Evolutionary conservation across 768 basidiomycete genomes (phyloP).

Genomic region (Russula sp.): DNA sequence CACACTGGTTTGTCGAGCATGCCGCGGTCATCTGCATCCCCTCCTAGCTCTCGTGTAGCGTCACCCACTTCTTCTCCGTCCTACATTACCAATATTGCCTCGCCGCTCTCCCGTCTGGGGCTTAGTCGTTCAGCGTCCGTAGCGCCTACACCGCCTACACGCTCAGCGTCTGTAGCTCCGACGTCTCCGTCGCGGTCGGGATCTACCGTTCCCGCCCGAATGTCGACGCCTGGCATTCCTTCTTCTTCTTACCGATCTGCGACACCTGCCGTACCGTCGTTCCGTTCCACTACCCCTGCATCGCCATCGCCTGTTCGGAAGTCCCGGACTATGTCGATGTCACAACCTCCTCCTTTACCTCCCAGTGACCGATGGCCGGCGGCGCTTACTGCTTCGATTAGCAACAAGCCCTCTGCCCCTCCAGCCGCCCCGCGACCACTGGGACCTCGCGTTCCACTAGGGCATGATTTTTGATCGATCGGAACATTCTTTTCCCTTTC

Average conservation of each 20-base stretch:
- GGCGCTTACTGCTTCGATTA: conserved; percentile 14
- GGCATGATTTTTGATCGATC: conserved; percentile 24
- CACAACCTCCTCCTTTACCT: conserved; percentile 21
- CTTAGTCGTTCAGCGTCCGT: conserved; percentile 24
- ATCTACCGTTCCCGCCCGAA: conserved; percentile 21
- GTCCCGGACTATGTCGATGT: conserved; percentile 30
- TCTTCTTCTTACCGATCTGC: conserved; percentile 23
- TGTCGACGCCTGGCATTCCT: conserved; percentile 23
- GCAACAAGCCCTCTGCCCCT: conserved; percentile 26
- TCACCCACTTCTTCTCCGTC: conserved; percentile 28
- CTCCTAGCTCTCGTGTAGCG: conserved; percentile 30
- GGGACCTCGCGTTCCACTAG: conserved; percentile 27
- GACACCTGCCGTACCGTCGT: conserved; percentile 22
- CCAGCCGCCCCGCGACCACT: conserved; percentile 23
- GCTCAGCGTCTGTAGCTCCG: conserved; percentile 27
- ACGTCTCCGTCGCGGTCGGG: conserved; percentile 21
- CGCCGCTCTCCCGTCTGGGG: conserved; percentile 23
- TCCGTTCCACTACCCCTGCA: conserved; percentile 20
- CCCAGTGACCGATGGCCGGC: conserved; percentile 23
- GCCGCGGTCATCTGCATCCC: conserved; percentile 26
- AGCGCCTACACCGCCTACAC: conserved; percentile 16
- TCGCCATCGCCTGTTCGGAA: conserved; percentile 28
- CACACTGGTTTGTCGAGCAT: conserved; percentile 30
- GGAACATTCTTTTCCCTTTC: conserved; percentile 19
- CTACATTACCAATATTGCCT: conserved; percentile 15